Conservation (phyloP, 202 grass and related monocot genomes). For the Zizania palustris region DNA sequence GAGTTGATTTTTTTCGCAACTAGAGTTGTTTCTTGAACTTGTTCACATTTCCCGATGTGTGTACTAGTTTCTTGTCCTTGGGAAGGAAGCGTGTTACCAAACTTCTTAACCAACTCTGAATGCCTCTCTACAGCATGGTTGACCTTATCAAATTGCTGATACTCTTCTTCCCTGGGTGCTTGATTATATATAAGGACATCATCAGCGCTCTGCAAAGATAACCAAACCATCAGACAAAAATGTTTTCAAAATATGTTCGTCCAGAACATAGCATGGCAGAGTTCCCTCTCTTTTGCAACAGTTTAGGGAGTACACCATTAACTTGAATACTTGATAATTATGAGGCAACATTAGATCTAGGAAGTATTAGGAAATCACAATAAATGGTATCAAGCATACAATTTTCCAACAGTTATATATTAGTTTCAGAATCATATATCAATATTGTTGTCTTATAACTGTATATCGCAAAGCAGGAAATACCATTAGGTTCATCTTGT, state of each 20-base stretch:
- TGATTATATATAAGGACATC: constrained; percentile 54
- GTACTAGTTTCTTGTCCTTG: constrained; percentile 11
- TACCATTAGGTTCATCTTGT: constrained; percentile 13
- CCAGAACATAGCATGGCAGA: neutral
- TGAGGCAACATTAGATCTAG: neutral
- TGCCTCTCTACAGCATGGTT: neutral
- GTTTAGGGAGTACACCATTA: constrained; percentile 19
- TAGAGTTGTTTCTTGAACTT: constrained; percentile 14
- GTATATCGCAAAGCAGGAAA: neutral
- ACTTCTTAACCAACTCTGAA: constrained; percentile 14
- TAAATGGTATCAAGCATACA: neutral
- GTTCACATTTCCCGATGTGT: neutral
- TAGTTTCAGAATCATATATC: neutral
- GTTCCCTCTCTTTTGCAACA: neutral
- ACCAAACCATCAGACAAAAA: constrained; percentile 5
- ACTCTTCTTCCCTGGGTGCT: constrained; percentile 31
- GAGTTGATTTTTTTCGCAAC: neutral
- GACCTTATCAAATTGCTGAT: constrained; percentile 44
- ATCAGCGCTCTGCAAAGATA: constrained; percentile 46
- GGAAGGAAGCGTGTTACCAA: constrained; percentile 5
- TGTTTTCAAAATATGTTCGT: neutral
- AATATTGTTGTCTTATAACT: neutral
- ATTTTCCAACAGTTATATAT: neutral
- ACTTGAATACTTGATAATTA: neutral
- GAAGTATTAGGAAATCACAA: neutral